Conservation (phyloP, 805 yeast species). For the Candida wancherniae region DNA sequence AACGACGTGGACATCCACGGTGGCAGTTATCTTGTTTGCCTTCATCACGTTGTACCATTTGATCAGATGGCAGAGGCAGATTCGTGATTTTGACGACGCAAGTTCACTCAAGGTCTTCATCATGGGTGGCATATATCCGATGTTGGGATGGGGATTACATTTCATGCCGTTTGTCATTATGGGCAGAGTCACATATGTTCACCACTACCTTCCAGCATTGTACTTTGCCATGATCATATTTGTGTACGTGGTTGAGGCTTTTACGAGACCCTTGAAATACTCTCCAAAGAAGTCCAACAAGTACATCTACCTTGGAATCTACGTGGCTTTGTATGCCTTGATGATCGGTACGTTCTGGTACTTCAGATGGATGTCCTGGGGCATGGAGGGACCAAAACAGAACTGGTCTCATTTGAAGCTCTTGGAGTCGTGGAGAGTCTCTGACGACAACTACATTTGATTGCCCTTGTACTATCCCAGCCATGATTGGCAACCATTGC, state of each 20-base stretch:
- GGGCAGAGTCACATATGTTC: slow-evolving; percentile 97
- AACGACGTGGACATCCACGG: slow-evolving; percentile 65
- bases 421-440: slow-evolving; percentile 38
- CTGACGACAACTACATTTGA: slow-evolving; percentile 32
- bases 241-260: slow-evolving; percentile 53
- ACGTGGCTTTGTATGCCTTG: slow-evolving; percentile 40
- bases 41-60: slow-evolving; percentile 37
- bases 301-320: slow-evolving; percentile 27
- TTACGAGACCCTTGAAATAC: slow-evolving; percentile 22
- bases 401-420: slow-evolving; percentile 37
- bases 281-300: slow-evolving; percentile 7
- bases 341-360: slow-evolving; percentile 56
- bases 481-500: too few species aligned
- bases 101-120: slow-evolving; percentile 47
- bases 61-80: slow-evolving; percentile 70
- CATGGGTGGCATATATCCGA: slow-evolving; percentile 78
- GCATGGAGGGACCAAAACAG: slow-evolving; percentile 58
- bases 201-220: slow-evolving; percentile 92
- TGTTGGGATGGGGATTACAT: slow-evolving; percentile 87
- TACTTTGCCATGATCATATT: slow-evolving; percentile 87
- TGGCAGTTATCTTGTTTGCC: slow-evolving; percentile 53
- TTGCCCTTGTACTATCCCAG: too few species aligned
- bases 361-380: slow-evolving; percentile 70
- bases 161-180: slow-evolving; percentile 83
- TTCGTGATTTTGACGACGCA: slow-evolving; percentile 45